Evolutionary conservation across 2,329 filamentous ascomycete species (phyloP), one percentile per base, ranked within the genome.

Genomic region (Coniochaeta pulveracea): DNA sequence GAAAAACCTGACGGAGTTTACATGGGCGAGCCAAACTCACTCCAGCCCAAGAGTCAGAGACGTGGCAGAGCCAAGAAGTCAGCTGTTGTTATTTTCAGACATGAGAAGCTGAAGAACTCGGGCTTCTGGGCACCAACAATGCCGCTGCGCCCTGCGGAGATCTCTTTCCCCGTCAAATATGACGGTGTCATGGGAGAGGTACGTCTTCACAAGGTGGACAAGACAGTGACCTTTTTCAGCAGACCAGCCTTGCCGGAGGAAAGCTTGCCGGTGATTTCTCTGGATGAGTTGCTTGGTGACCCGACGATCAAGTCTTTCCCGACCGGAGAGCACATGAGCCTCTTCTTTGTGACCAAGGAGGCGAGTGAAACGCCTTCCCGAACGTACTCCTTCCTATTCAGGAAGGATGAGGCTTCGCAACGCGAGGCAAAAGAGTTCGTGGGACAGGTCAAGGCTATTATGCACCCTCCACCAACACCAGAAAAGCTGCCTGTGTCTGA

Each of bases 31-130:
- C 33, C 46, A 45, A 33, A 55, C 34, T 44, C 52, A 25, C 19
- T 47, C 21, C 38, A 49, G 37, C 29, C 39, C 37, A 16, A 40
- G 10, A 45, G 39, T 7, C 52, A 46, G 34, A 44, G 35, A 12
- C 46, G 42, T 16, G 54, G 56, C 4, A 49, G 52, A 10, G 45
- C 45, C 18, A 48, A 45, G 38, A 48, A 53, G 43, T 50, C 49
- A 9, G 31, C 48, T 5, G 46, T 57, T 16, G 37, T 51, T 2
- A 39, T 52, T 3, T 51, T 56, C 27, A 48, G 41, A 23, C 47
- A 43, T 0, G 40, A 47, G 8, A 48, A 48, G 28, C 38, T 57
- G 17, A 49, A 47, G 16, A 33, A 43, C 14, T 29, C 27, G 14
- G 12, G 19, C 2, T 33, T 33, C 10, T 24, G 30, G 30, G 30